Percentiles rank a stretch among this genome's conserved stretches.
These are phyloP conservation scores for Pleurotus eryngii DNA, from an alignment of 768 basidiomycete species.

Conservation along the genomic window DNA sequence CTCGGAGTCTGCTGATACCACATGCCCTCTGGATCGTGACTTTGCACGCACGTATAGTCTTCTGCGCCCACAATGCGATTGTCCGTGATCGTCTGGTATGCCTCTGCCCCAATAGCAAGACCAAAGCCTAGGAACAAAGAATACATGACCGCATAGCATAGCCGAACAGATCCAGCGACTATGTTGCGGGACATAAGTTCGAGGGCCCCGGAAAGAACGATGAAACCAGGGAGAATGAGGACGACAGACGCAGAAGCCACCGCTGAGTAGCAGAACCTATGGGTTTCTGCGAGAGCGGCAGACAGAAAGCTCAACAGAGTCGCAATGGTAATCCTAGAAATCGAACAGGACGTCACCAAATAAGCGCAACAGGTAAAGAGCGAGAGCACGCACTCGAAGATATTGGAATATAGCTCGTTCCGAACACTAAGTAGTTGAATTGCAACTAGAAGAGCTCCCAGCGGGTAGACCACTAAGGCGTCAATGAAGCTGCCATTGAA, in stretches of 20 bases:
- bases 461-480: conserved; percentile 64
- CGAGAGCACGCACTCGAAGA: conserved; percentile 58
- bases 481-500: conserved; percentile 81
- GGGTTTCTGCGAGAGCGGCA: conserved; percentile 66
- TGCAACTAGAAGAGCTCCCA: conserved; percentile 70
- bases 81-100: conserved; percentile 58
- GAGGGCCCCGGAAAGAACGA: conserved; percentile 69
- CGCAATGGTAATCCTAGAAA: conserved; percentile 67
- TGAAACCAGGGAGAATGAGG: conserved; percentile 75
- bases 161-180: conserved; percentile 77
- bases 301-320: conserved; percentile 77
- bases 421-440: conserved; percentile 70
- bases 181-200: conserved; percentile 81
- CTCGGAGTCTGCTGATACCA: conserved; percentile 79
- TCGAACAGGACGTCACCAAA: conserved; percentile 20
- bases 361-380: not conserved
- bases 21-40: conserved; percentile 53
- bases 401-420: conserved; percentile 77
- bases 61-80: conserved; percentile 42
- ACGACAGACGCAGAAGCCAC: conserved; percentile 75
- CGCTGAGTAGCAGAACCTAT: conserved; percentile 78
- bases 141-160: conserved; percentile 79
- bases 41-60: conserved; percentile 58
- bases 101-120: conserved; percentile 71
- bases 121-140: conserved; percentile 80